Evolutionary conservation across 2,329 filamentous ascomycete species (phyloP).

Genomic region (Paraphaeosphaeria minitans): DNA sequence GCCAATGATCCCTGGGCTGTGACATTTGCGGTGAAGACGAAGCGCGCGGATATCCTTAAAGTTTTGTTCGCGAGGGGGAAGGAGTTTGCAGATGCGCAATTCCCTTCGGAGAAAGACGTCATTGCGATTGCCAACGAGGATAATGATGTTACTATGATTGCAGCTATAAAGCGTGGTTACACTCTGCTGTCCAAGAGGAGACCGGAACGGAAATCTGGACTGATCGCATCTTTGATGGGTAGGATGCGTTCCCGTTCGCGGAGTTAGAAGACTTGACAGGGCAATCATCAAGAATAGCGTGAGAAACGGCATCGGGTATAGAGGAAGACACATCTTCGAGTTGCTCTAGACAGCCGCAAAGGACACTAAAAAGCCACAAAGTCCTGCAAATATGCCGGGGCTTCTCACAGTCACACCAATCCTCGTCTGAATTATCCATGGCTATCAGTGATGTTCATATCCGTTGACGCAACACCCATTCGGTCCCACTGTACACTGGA

Average conservation of each 20-base stretch:
- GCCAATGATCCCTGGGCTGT: constrained; percentile 10
- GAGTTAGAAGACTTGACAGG: background rate
- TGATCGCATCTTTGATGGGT: background rate
- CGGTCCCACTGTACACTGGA: no score
- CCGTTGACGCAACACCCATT: no score
- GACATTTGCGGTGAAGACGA: constrained; percentile 10
- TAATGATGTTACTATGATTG: background rate
- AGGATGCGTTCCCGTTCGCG: background rate
- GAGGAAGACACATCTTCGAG: no score
- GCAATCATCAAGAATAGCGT: background rate
- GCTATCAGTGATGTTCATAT: no score
- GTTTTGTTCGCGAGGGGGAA: constrained; percentile 9
- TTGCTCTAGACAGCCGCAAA: no score
- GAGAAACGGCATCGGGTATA: no score
- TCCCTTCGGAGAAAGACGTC: constrained; percentile 8
- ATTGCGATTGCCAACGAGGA: constrained; percentile 6
- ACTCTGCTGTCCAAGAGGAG: background rate
- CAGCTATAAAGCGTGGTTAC: background rate
- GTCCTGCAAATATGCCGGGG: no score
- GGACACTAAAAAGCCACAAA: no score
- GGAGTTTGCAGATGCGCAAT: constrained; percentile 4
- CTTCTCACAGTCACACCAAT: no score
- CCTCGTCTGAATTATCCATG: no score
- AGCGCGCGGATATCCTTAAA: constrained; percentile 11
- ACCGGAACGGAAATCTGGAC: background rate